Conservation (phyloP, 345 rosid species). For the Capsella bursapastoris region DNA sequence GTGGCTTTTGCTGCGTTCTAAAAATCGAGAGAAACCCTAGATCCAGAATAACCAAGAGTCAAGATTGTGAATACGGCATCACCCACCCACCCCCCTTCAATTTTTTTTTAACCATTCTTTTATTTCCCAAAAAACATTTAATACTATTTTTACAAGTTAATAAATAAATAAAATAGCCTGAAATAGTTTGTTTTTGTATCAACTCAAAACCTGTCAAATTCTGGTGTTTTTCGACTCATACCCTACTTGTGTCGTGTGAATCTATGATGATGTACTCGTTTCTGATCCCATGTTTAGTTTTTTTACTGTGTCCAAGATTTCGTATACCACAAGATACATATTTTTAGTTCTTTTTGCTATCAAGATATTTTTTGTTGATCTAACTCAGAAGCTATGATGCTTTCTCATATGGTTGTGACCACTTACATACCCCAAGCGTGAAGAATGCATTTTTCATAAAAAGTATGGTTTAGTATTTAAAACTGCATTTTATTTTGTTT, state of each 20-base stretch:
- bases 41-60: constrained; percentile 56
- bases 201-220: constrained; percentile 17
- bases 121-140: neutral
- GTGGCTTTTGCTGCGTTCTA: constrained; percentile 40
- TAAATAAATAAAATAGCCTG: constrained; percentile 2
- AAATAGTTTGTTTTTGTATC: constrained; percentile 25
- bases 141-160: constrained; percentile 14
- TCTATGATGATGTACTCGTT: neutral
- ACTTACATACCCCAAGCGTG: neutral
- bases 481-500: neutral
- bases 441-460: neutral
- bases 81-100: constrained; percentile 20
- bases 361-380: neutral
- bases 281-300: neutral
- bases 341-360: neutral
- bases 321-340: neutral
- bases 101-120: constrained; percentile 29
- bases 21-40: constrained; percentile 60
- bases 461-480: neutral
- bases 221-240: neutral
- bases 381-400: neutral
- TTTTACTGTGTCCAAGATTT: neutral
- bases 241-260: neutral
- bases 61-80: constrained; percentile 18
- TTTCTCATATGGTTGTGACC: neutral